Base-by-base conservation (phyloP, 805 yeast species). In the Torulaspora gathmanii region DNA sequence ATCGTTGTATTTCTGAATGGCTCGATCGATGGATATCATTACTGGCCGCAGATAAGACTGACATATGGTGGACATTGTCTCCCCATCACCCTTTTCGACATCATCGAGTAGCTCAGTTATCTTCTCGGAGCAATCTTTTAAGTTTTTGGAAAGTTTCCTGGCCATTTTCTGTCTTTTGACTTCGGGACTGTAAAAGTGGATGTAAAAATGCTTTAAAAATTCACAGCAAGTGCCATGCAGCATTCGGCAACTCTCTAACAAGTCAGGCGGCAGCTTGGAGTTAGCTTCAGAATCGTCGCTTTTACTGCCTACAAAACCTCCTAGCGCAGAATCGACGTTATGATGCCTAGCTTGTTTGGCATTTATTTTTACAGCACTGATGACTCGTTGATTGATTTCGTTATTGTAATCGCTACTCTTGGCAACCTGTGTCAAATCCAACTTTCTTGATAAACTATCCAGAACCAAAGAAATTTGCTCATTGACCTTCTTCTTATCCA, bases 181-280 rank as follows among this genome's bases (percentile, higher is more conserved):
- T 44, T 70, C 72, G 33, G 75, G 72, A 40, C 76, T 71, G 48
- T 74, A 75, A 54, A 77, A 77, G 58, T 79, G 82, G 1, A 73
- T 59, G 84, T 90, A 86, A 60, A 84, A 86, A 60, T 85, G 95
- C 46, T 79, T 76, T 33, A 86, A 64, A 58, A 85, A 86, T 61
- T 85, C 95, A 29, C 82, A 73, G 2, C 90, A 79, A 0, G 93
- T 83, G 1, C 83, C 77, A 58, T 86, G 90, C 12, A 83, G 72
- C 33, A 83, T 63, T 40, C 81, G 67, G 29, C 85, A 67, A 36
- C 74, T 70, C 40, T 81, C 85, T 9, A 77, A 45, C 1, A 71
- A 50, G 9, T 59, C 64, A 3, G 42, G 42, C n/a, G 71, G 72
- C n/a, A 68, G 54, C 5, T 50, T 56, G 5, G 67, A 57, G 40